These are phyloP conservation scores for Coemansia brasiliensis DNA, from an alignment of 192 early-diverging fungal species.

Conservation along the genomic window DNA sequence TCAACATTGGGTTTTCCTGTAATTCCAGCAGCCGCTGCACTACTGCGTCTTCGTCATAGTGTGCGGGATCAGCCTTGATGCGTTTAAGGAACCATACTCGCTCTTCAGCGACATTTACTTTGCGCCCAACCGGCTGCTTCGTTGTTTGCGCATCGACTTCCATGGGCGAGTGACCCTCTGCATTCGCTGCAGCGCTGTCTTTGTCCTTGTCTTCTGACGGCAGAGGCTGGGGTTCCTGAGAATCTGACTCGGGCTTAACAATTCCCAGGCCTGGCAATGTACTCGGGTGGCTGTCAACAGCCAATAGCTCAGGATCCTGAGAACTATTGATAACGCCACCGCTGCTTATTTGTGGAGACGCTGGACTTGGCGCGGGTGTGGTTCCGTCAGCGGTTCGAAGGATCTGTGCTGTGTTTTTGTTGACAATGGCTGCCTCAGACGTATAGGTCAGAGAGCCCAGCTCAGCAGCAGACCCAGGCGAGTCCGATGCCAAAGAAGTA, in stretches of 20 bases:
- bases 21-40: slow-evolving; percentile 40
- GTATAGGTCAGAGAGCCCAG: slow-evolving; percentile 35
- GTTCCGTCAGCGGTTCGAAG: slow-evolving; percentile 1
- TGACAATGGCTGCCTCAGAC: slow-evolving; percentile 27
- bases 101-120: slow-evolving; percentile 44
- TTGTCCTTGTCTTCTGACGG: background rate
- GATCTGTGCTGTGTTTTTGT: slow-evolving; percentile 20
- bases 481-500: background rate
- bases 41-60: slow-evolving; percentile 49
- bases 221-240: background rate
- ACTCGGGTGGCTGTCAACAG: background rate
- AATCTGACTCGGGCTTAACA: background rate
- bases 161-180: background rate
- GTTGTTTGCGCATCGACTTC: slow-evolving; percentile 1
- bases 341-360: background rate
- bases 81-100: slow-evolving; percentile 47
- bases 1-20: slow-evolving; percentile 18
- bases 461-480: background rate
- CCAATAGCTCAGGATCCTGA: background rate
- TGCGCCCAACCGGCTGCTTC: slow-evolving; percentile 4
- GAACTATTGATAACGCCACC: background rate
- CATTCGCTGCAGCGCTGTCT: background rate
- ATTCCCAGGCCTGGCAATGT: slow-evolving; percentile 10
- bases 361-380: background rate
- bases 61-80: slow-evolving; percentile 53